Evolutionary conservation across 257 asterid genomes (phyloP), one percentile per base, ranked within the genome.

Genomic region (Asclepias syriaca): DNA sequence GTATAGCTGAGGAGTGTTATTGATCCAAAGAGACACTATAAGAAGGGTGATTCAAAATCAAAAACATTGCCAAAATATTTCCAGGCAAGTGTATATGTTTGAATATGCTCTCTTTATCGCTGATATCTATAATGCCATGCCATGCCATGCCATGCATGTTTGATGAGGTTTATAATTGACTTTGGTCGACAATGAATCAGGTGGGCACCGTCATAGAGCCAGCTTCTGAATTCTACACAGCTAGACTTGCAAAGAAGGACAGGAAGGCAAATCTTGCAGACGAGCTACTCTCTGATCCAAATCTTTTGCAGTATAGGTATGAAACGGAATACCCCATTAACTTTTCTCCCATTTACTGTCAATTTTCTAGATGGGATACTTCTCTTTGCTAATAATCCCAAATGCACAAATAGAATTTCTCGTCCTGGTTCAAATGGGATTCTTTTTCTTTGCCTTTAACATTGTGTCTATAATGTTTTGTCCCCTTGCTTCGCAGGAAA

Each of bases 191-290:
- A 57, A 66, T 75, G 56, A 63, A 77, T 72, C 87, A 94, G 99
- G 92, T 91, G 64, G 99, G 98, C n/a, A 90, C 97, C 67, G 95
- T 89, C 68, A 79, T 94, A 70, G 97, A 88, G 79, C 78, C 97
- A 1, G 78, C 96, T 27, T 68, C 91, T 1, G 99, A 94, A 79
- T 94, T 82, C 86, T 88, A 77, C 74, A 45, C 85, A 0, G 83
- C 92, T 49, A 84, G 99, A 84, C 97, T 91, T 72, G 84, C 98
- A 55, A 94, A 91, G 83, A 89, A 88, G 90, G 98, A 91, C 86
- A 89, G 96, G 57, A 94, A 89, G 83, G 61, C 89, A 39, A 86
- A 90, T 67, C 81, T 91, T 68, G 95, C 99, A 19, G 99, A 94
- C 65, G 99, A 91, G 90, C 80, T 91, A 54, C 90, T 94, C 67